A percentile compares a stretch with the other conserved stretches of the same genome.
phyloP scores from a whole-genome alignment of 768 basidiomycete genomes.

The Tulasnella sp. region DNA sequence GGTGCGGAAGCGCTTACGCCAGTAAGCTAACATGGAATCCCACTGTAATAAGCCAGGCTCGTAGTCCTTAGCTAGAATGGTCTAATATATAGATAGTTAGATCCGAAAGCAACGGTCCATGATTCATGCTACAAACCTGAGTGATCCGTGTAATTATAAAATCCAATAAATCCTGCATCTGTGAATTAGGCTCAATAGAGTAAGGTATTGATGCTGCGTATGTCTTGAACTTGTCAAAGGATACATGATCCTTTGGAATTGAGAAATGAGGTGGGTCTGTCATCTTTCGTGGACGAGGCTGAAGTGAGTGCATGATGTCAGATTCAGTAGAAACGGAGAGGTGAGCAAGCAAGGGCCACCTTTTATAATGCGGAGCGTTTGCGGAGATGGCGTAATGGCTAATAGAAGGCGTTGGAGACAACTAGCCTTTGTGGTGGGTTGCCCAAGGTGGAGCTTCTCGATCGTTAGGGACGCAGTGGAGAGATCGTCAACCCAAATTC shows the following conservation, averaged over 20 bases:
- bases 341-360: too few relatives aligned
- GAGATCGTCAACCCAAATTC: too few relatives aligned
- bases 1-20: background rate
- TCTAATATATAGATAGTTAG: conserved; percentile 49
- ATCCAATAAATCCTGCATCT: conserved; percentile 64
- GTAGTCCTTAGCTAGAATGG: conserved; percentile 67
- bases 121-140: conserved; percentile 8
- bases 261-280: conserved; percentile 11
- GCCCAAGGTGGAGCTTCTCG: too few relatives aligned
- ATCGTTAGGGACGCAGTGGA: too few relatives aligned
- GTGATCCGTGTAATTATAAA: conserved; percentile 31
- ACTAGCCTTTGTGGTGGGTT: too few relatives aligned
- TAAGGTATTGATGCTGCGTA: conserved; percentile 63
- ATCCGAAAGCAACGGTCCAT: background rate
- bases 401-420: too few relatives aligned
- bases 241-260: conserved; percentile 4
- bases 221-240: conserved; percentile 38
- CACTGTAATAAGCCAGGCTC: conserved; percentile 68
- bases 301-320: too few relatives aligned
- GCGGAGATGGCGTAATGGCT: too few relatives aligned
- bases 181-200: conserved; percentile 57
- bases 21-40: conserved; percentile 67
- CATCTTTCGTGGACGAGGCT: too few relatives aligned
- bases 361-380: too few relatives aligned
- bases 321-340: too few relatives aligned